phyloP scores from a whole-genome alignment of 1,284 basidiomycete genomes.

The Lentinula novae-zelandiae region DNA sequence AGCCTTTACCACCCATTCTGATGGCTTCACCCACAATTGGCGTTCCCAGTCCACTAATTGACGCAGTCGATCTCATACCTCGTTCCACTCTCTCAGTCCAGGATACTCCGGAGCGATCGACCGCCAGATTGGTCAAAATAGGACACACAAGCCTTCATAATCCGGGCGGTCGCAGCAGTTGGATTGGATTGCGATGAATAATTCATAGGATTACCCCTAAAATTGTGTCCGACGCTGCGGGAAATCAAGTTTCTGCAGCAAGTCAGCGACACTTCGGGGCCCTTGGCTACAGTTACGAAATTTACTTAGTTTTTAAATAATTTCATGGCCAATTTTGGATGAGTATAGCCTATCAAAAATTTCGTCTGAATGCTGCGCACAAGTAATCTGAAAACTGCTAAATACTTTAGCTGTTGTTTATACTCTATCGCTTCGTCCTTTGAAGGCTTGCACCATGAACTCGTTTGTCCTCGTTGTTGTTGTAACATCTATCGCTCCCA shows the following conservation, averaged over 20 bases:
- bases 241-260: neutral
- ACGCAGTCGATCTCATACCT: constrained; percentile 41
- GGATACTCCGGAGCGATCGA: constrained; percentile 1
- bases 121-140: constrained; percentile 67
- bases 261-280: neutral
- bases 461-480: constrained; percentile 40
- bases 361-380: neutral
- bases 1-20: constrained; percentile 9
- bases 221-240: neutral
- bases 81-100: constrained; percentile 19
- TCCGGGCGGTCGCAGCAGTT: constrained; percentile 84
- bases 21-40: constrained; percentile 35
- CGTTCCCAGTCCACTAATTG: constrained; percentile 57
- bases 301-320: neutral
- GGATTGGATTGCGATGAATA: constrained; percentile 66
- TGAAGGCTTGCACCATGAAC: constrained; percentile 42
- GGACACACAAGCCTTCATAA: constrained; percentile 92
- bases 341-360: neutral
- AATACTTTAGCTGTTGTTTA: constrained; percentile 10
- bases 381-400: neutral
- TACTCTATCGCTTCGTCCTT: constrained; percentile 16
- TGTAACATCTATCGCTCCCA: constrained; percentile 42
- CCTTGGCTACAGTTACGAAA: neutral
- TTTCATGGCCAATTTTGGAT: neutral
- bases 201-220: neutral